A percentile compares a stretch with the other conserved stretches of the same genome.
Conservation (phyloP, 2,329 filamentous ascomycete genomes). For the Niveomyces coronatus region DNA sequence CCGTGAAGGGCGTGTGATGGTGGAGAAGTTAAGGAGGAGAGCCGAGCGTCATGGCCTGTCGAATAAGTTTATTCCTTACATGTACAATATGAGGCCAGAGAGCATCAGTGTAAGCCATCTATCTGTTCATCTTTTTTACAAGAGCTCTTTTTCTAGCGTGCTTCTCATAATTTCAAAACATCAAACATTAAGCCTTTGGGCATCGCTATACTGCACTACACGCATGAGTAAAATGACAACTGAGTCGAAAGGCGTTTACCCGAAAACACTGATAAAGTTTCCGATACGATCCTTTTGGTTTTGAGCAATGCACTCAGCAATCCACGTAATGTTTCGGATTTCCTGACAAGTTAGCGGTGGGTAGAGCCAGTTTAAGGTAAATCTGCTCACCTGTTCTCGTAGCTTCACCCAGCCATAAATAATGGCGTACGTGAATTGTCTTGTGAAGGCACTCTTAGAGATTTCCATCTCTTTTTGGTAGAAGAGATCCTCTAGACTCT, state of each 20-base stretch:
- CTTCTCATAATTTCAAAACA: no score
- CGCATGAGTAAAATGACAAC: conserved; percentile 17
- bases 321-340: conserved; percentile 99
- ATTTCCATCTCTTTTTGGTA: conserved; percentile 99
- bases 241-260: conserved; percentile 20
- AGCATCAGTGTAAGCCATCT: conserved; percentile 6
- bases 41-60: conserved; percentile 23
- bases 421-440: conserved; percentile 89
- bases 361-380: conserved; percentile 13
- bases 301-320: conserved; percentile 97
- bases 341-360: conserved; percentile 56
- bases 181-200: conserved; percentile 26
- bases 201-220: conserved; percentile 39
- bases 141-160: background rate
- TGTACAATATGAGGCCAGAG: conserved; percentile 36
- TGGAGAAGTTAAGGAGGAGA: conserved; percentile 7
- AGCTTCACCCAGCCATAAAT: conserved; percentile 98
- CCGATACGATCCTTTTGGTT: conserved; percentile 98
- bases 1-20: conserved; percentile 13
- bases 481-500: conserved; percentile 93
- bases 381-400: conserved; percentile 72
- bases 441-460: conserved; percentile 86
- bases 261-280: conserved; percentile 97
- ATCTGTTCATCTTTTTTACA: background rate
- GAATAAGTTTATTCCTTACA: conserved; percentile 33